A percentile compares a stretch with the other conserved stretches of the same genome.
Conservation (phyloP, 768 basidiomycete genomes). For the Clitopilus passeckerianus region DNA sequence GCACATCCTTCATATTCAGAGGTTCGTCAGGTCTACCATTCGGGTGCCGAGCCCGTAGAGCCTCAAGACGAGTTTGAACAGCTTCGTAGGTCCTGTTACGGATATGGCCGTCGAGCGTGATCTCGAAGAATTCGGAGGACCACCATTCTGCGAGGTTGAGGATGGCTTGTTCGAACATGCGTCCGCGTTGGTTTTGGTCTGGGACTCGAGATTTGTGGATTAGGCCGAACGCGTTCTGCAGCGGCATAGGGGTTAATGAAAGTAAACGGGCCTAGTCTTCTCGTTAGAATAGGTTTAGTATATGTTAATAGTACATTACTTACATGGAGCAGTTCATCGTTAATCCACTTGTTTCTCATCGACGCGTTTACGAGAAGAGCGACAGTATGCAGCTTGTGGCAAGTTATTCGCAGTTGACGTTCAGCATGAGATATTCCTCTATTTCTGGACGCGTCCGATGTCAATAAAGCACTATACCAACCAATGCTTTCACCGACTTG, state of each 20-base stretch:
- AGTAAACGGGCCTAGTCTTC: conserved; percentile 76
- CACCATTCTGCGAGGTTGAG: conserved; percentile 81
- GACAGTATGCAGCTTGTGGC: conserved; percentile 88
- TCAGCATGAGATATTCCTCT: conserved; percentile 60
- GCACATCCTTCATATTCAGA: conserved; percentile 37
- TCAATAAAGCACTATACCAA: conserved; percentile 14
- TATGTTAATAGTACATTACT: conserved; percentile 13
- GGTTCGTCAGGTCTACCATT: conserved; percentile 14
- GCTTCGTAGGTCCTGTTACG: conserved; percentile 76
- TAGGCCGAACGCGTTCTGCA: conserved; percentile 77
- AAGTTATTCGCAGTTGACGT: conserved; percentile 68
- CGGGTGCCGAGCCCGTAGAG: conserved; percentile 18
- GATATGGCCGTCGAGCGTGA: conserved; percentile 58
- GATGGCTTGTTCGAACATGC: conserved; percentile 83
- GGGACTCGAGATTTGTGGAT: conserved; percentile 82
- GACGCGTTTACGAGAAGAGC: conserved; percentile 71
- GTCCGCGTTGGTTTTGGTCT: conserved; percentile 75
- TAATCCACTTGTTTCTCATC: conserved; percentile 79
- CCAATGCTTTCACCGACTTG: conserved; percentile 30
- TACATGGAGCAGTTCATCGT: conserved; percentile 81
- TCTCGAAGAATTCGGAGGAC: conserved; percentile 65
- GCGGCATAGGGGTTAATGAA: conserved; percentile 74
- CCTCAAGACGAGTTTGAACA: conserved; percentile 42
- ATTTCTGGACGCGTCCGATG: conserved; percentile 25
- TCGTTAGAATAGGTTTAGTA: conserved; percentile 2